These are phyloP conservation scores for Citrullus amarus DNA, from an alignment of 306 rosid species.

Conservation along the genomic window DNA sequence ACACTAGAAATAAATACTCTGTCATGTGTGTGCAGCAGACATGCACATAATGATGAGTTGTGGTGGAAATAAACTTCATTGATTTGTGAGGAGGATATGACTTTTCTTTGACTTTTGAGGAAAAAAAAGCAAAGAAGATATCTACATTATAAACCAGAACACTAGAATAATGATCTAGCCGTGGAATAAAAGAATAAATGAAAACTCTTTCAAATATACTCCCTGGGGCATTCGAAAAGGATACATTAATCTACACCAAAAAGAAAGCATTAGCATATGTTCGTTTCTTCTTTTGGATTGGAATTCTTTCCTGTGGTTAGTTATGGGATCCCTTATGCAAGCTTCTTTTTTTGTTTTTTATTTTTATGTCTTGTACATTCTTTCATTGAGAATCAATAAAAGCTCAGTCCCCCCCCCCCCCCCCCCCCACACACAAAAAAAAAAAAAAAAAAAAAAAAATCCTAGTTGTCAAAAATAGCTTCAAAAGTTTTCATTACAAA, in stretches of 20 bases:
- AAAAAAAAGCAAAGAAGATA: background rate
- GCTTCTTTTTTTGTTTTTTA: background rate
- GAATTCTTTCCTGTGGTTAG: background rate
- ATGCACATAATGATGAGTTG: background rate
- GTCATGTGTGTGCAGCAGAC: background rate
- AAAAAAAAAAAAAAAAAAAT: background rate
- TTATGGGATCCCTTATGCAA: background rate
- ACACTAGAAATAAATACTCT: background rate
- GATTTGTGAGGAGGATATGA: background rate
- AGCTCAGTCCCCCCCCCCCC: background rate
- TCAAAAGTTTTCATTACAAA: background rate
- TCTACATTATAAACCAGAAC: background rate
- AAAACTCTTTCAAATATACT: background rate
- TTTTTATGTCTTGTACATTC: background rate
- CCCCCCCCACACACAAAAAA: too few relatives aligned
- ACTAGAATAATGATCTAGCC: background rate
- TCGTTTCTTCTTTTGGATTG: background rate
- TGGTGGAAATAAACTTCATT: background rate
- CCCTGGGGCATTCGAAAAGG: background rate
- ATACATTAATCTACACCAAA: background rate
- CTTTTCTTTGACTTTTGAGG: background rate
- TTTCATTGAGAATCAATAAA: too few relatives aligned
- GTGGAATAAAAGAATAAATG: background rate
- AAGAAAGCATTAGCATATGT: background rate
- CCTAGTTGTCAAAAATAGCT: background rate